A percentile compares a stretch with the other conserved stretches of the same genome.
phyloP scores from a whole-genome alignment of 768 basidiomycete genomes.

The Phaeotremella fagi region DNA sequence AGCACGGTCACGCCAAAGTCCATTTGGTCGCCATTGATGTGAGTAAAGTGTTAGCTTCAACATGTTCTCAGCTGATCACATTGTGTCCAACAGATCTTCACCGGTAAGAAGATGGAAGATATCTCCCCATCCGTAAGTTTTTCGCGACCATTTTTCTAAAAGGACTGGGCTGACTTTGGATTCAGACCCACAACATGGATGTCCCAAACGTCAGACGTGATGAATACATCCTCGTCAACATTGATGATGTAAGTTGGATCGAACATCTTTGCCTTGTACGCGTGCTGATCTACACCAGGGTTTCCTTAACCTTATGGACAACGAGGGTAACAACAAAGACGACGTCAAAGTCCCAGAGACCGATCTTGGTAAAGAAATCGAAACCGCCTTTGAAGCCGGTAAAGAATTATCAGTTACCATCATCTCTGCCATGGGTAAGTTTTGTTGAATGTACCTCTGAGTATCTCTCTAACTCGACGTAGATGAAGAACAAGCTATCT shows the following conservation, averaged over 20 bases:
- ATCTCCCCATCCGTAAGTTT: conserved; percentile 33
- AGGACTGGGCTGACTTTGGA: conserved; percentile 52
- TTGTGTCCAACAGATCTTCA: conserved; percentile 81
- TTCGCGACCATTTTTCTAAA: not conserved
- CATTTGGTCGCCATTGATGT: conserved; percentile 96
- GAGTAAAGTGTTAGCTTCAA: conserved; percentile 47
- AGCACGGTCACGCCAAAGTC: conserved; percentile 99
- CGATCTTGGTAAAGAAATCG: conserved; percentile 70
- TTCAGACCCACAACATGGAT: conserved; percentile 99
- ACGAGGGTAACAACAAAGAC: conserved; percentile 76
- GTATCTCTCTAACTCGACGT: not conserved
- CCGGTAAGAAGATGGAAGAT: conserved; percentile 88
- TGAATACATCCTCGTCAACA: conserved; percentile 89
- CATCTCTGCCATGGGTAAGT: conserved; percentile 64
- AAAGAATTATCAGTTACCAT: conserved; percentile 72
- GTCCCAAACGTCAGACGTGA: conserved; percentile 86
- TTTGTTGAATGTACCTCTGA: not conserved
- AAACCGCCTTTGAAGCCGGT: conserved; percentile 68
- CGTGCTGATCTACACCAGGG: conserved; percentile 50
- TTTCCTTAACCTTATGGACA: conserved; percentile 88
- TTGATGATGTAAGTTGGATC: conserved; percentile 61
- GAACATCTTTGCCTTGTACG: not conserved
- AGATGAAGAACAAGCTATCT: conserved; percentile 80
- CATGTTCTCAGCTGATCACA: not conserved
- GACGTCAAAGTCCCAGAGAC: conserved; percentile 90